Conservation (phyloP, 352 stramenopile genomes). For the Aphanomyces stellatus region DNA sequence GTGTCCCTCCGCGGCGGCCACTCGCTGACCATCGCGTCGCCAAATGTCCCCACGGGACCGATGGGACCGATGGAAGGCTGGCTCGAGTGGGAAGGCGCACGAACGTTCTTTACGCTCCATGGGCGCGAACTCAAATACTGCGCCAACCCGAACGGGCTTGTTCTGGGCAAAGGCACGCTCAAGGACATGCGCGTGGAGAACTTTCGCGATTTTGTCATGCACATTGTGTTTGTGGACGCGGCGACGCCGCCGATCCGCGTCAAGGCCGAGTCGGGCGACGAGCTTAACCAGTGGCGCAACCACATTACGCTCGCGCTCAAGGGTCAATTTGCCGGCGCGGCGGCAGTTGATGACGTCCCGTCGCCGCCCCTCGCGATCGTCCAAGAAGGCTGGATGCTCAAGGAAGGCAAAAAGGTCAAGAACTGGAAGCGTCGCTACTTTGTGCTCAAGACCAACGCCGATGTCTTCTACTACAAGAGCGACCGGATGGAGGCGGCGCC, state of each 20-base stretch:
- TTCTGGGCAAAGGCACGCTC: slow-evolving; percentile 8
- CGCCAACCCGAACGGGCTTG: slow-evolving; percentile 2
- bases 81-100: slow-evolving; percentile 10
- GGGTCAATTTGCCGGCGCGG: background rate
- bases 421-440: slow-evolving; percentile 74
- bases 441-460: slow-evolving; percentile 38
- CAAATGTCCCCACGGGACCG: background rate
- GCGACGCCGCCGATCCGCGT: slow-evolving; percentile 10
- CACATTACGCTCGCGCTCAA: background rate
- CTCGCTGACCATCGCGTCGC: background rate
- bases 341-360: too few relatives aligned
- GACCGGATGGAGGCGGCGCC: background rate
- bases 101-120: slow-evolving; percentile 5
- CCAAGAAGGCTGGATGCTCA: slow-evolving; percentile 52
- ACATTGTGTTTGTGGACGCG: slow-evolving; percentile 5
- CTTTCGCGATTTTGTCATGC: slow-evolving; percentile 16
- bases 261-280: slow-evolving; percentile 1
- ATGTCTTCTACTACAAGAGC: slow-evolving; percentile 54
- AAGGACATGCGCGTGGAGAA: slow-evolving; percentile 19
- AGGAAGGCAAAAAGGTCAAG: slow-evolving; percentile 61
- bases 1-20: background rate
- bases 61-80: slow-evolving; percentile 2
- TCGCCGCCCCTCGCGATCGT: background rate
- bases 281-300: slow-evolving; percentile 2
- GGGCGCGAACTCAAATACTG: background rate